A percentile compares a stretch with the other conserved stretches of the same genome.
phyloP scores from a whole-genome alignment of 208 protist species.

The Trypanosoma mega region DNA sequence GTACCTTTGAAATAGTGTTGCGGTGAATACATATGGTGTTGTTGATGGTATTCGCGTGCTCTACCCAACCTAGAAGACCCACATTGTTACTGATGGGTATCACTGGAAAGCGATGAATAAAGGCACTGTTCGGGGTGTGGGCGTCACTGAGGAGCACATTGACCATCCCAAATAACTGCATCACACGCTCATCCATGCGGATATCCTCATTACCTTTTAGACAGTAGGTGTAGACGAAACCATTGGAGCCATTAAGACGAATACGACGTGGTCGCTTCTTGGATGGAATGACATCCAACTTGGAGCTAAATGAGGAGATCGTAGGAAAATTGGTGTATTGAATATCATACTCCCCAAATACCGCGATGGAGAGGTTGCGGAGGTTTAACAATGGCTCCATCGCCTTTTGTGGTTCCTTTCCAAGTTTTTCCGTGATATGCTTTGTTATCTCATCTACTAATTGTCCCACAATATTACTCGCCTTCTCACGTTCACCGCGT shows the following conservation, averaged over 20 bases:
- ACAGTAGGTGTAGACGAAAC: slow-evolving; percentile 96
- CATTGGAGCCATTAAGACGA: slow-evolving; percentile 96
- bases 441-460: slow-evolving; percentile 97
- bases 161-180: slow-evolving; percentile 99
- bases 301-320: slow-evolving; percentile 95
- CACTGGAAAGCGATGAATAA: slow-evolving; percentile 97
- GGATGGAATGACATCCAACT: slow-evolving; percentile 97
- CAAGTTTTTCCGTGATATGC: slow-evolving; percentile 96
- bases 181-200: slow-evolving; percentile 99
- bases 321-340: slow-evolving; percentile 74
- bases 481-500: slow-evolving; percentile 82
- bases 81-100: slow-evolving; percentile 99
- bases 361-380: slow-evolving; percentile 94
- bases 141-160: slow-evolving; percentile 98
- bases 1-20: slow-evolving; percentile 75
- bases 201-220: slow-evolving; percentile 99
- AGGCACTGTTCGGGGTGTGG: slow-evolving; percentile 68
- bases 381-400: slow-evolving; percentile 95
- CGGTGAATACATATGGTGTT: slow-evolving; percentile 98
- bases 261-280: slow-evolving; percentile 99
- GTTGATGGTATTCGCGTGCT: slow-evolving; percentile 98
- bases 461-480: slow-evolving; percentile 77
- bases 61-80: slow-evolving; percentile 99
- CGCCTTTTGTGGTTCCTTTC: slow-evolving; percentile 90
- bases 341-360: slow-evolving; percentile 97